Base-by-base conservation (phyloP, 768 basidiomycete genomes). In the Amanita brunnescens region DNA sequence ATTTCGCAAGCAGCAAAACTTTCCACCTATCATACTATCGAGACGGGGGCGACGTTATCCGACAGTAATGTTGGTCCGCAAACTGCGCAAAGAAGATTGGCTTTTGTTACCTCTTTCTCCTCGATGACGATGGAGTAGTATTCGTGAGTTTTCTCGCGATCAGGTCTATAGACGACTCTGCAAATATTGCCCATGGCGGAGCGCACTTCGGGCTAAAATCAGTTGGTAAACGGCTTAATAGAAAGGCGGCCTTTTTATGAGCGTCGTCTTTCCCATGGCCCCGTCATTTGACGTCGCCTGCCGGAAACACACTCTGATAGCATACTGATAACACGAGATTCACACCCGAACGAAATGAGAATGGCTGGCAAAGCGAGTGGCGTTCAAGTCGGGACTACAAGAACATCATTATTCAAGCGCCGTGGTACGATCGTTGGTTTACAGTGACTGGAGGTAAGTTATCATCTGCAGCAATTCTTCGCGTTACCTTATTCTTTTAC, bases 101-200 rank as follows among this genome's bases (percentile, higher is more conserved):
- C 26, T 29, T 58, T 75, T n/a, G n/a, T 18, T 56, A 90, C 89
- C 78, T 81, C 77, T 49, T 62, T 70, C 2, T 72, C 71, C 62
- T 87, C 76, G 38, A 90, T 80, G 56, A 91, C 73, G 63, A 85
- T 66, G 52, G 75, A 77, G 70, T 29, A 29, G 26, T 67, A 92
- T 68, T 89, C 86, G 49, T 87, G 80, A 16, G 81, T 83, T 6
- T 81, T 79, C 58, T 83, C 78, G 49, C 77, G 63, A 60, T 83
- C 81, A 30, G 88, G 84, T 68, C 88, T 87, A 76, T 87, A 92
- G 58, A 91, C 70, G 62, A 91, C 76, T 71, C 86, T 83, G 50
- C 79, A 78, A 54, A 85, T 59, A 37, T 78, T 77, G 30, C 69
- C 50, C 75, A 77, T 77, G 55, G 45, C 67, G 49, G 30, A 49